Evolutionary conservation across 2,329 filamentous ascomycete genomes (phyloP), one percentile per base, ranked within the genome.

Genomic region (Colletotrichum eremochloae): DNA sequence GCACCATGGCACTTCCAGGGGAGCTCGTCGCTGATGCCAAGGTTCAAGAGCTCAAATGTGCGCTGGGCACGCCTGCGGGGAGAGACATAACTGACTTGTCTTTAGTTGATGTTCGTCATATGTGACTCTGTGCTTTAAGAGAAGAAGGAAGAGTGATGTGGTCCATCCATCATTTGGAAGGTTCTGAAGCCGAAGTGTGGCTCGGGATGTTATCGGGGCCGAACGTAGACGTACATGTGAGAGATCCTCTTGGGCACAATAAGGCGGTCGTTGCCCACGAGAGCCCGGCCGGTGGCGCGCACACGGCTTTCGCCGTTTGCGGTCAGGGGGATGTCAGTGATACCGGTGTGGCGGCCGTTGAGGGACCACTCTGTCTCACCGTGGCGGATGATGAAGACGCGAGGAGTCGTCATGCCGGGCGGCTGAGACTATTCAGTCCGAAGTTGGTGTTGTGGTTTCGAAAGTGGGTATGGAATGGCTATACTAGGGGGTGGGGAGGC

Each of bases 341-440:
- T 87, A 63, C 95, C 93, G 0, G 96, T 98, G 83, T 98, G 94
- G 64, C 91, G 88, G 68, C 94, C 95, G 76, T 92, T 92, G 60
- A 97, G 90, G 6, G 94, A 97, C 95, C 95, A 98, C 85, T 97
- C 94, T 5, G 95, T 98, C 85, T 98, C 94, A 83, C 95, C 96
- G 80, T 98, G 95, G 77, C 95, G 94, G 80, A 95, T 84, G 76
- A 96, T 90, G 85, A 96, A 96, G 80, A 94, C 91, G 65, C 93
- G 89, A 2, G 94, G 93, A 2, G 91, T 90, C 55, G 70, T 64
- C 74, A 72, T 58, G 55, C 11, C n/a, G 55, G 36, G 46, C 60
- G 40, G 64, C 14, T 58, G 44, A 44, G 58, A 53, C 42, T n/a
- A 29, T 11, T 24, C 14, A 50, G 9, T 18, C 24, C 8, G 33